Conservation (phyloP, 169 alveolate species). For the Toxoplasma gondii region DNA sequence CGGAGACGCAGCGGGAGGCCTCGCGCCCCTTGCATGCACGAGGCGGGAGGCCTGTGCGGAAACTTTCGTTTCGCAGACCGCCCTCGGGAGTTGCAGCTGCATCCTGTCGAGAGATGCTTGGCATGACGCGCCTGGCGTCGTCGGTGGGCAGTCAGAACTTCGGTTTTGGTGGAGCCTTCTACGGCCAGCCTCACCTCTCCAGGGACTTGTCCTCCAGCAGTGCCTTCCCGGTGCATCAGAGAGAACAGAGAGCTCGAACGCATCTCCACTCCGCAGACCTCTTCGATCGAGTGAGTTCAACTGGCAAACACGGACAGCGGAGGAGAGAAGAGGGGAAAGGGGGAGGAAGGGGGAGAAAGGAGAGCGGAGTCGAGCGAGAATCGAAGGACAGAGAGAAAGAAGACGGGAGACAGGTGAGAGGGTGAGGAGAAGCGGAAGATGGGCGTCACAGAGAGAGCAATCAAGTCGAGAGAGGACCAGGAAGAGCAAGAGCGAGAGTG, state of each 20-base stretch:
- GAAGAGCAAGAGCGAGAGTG: too few relatives aligned
- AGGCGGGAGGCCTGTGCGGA: neutral
- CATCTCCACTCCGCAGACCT: slow-evolving; percentile 66
- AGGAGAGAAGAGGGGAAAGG: neutral
- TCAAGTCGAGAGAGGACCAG: too few relatives aligned
- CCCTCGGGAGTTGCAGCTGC: neutral
- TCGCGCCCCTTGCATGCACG: neutral
- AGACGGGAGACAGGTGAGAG: too few relatives aligned
- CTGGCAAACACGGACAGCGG: neutral
- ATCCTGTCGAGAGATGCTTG: neutral
- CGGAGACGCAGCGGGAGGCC: neutral
- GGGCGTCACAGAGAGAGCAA: too few relatives aligned
- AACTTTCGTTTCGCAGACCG: neutral
- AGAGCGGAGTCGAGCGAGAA: too few relatives aligned
- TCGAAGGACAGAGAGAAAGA: too few relatives aligned
- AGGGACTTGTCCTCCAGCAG: neutral
- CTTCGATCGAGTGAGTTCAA: slow-evolving; percentile 52
- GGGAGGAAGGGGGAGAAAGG: neutral
- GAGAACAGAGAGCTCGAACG: slow-evolving; percentile 28
- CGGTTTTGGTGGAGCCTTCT: neutral
- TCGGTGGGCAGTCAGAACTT: neutral
- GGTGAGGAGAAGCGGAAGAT: too few relatives aligned
- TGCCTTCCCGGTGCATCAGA: slow-evolving; percentile 31
- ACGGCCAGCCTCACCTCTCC: neutral
- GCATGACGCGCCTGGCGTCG: neutral